Evolutionary conservation across 2,329 filamentous ascomycete species (phyloP).

Genomic region (Penicillium sp.): DNA sequence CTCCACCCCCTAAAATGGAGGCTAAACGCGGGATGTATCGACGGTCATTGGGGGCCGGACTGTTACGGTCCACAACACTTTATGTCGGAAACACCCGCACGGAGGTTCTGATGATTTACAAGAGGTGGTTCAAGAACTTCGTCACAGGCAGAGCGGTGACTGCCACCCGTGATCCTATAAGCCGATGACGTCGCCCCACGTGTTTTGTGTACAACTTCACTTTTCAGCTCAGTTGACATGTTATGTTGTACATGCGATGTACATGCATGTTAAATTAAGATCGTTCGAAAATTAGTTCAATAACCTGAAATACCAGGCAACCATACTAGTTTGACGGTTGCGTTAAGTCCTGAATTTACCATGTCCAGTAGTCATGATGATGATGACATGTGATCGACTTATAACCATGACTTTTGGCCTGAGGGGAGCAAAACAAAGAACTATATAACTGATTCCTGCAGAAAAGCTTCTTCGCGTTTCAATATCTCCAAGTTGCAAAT

Average conservation of each 20-base stretch:
- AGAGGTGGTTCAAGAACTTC: not conserved
- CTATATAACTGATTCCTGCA: too few species aligned
- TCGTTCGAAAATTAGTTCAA: not conserved
- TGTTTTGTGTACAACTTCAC: slow-evolving; percentile 19
- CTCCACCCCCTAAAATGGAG: slow-evolving; percentile 2
- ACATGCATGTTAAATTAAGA: not conserved
- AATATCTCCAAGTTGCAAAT: too few species aligned
- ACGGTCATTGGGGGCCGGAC: slow-evolving; percentile 15
- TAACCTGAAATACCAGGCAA: not conserved
- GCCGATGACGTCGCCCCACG: slow-evolving; percentile 41
- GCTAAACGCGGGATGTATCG: slow-evolving; percentile 11
- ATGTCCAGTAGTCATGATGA: too few species aligned
- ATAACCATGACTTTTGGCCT: too few species aligned
- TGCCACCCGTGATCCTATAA: slow-evolving; percentile 11
- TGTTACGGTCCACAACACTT: slow-evolving; percentile 2
- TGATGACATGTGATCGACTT: too few species aligned
- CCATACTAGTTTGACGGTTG: not conserved
- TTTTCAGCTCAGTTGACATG: not conserved
- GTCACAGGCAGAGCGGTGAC: slow-evolving; percentile 4
- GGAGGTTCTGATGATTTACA: not conserved
- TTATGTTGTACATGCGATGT: not conserved
- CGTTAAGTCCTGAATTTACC: too few species aligned
- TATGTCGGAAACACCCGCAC: slow-evolving; percentile 9
- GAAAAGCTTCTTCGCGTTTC: too few species aligned
- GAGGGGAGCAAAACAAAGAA: too few species aligned